Evolutionary conservation across 495 filamentous ascomycete genomes (phyloP).

Genomic region (Penicillium crystallinum): DNA sequence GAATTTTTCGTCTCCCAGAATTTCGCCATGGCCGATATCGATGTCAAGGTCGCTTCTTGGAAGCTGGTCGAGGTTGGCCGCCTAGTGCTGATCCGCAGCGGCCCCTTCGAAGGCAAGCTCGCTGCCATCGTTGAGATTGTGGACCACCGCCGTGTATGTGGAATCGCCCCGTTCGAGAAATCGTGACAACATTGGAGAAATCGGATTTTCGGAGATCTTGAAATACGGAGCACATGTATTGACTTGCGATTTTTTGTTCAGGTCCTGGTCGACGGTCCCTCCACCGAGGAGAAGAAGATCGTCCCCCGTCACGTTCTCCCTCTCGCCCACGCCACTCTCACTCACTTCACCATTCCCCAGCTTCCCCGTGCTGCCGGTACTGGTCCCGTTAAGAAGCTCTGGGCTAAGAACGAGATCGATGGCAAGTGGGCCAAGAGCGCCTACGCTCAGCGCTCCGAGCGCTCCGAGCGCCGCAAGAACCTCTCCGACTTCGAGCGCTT

Average conservation of each 20-base stretch:
- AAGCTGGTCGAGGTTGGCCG: slow-evolving; percentile 96
- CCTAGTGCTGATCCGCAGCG: slow-evolving; percentile 75
- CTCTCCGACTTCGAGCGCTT: slow-evolving; percentile 99
- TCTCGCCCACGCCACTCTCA: slow-evolving; percentile 79
- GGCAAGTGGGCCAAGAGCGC: slow-evolving; percentile 80
- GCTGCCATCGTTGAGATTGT: slow-evolving; percentile 97
- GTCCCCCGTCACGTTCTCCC: slow-evolving; percentile 79
- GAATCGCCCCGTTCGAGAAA: slow-evolving; percentile 8
- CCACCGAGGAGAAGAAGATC: slow-evolving; percentile 62
- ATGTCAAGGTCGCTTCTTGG: slow-evolving; percentile 73
- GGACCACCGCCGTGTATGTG: slow-evolving; percentile 98
- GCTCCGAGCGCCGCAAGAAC: slow-evolving; percentile 76
- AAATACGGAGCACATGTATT: slow-evolving; percentile 23
- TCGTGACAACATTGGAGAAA: slow-evolving; percentile 6
- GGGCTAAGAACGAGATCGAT: slow-evolving; percentile 85
- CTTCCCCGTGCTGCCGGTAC: slow-evolving; percentile 82
- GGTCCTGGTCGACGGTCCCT: slow-evolving; percentile 94
- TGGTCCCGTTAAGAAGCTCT: slow-evolving; percentile 72
- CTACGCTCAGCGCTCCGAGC: slow-evolving; percentile 84
- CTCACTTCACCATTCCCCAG: slow-evolving; percentile 81
- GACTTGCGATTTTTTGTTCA: slow-evolving; percentile 41
- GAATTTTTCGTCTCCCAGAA: slow-evolving; percentile 22
- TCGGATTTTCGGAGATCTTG: slow-evolving; percentile 2
- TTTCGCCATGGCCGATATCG: slow-evolving; percentile 60
- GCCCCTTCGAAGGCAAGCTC: slow-evolving; percentile 75